A percentile compares a stretch with the other conserved stretches of the same genome.
phyloP scores from a whole-genome alignment of 768 basidiomycete species.

The Mycena rosella region DNA sequence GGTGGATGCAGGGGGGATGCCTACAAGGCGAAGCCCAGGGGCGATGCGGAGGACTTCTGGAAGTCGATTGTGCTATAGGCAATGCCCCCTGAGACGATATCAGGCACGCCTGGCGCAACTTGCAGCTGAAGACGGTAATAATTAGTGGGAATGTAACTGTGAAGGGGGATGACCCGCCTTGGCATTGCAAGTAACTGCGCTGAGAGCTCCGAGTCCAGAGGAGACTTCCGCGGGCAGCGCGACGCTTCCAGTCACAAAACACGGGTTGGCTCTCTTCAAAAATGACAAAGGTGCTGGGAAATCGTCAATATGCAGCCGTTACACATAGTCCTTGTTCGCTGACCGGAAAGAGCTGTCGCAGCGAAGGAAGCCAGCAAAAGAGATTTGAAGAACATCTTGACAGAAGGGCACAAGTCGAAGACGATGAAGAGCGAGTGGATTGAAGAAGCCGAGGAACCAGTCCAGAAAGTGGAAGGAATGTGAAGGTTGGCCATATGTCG shows the following conservation, averaged over 20 bases:
- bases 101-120: conserved; percentile 44
- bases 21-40: conserved; percentile 45
- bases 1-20: background rate
- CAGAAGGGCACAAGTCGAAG: conserved; percentile 25
- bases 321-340: background rate
- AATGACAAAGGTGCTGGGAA: conserved; percentile 33
- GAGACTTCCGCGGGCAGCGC: conserved; percentile 45
- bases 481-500: conserved; percentile 12
- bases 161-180: conserved; percentile 15
- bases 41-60: conserved; percentile 42
- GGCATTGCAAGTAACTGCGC: conserved; percentile 40
- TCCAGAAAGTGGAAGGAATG: conserved; percentile 26
- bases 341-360: conserved; percentile 31
- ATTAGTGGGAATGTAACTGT: background rate
- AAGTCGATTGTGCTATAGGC: conserved; percentile 45
- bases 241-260: conserved; percentile 45
- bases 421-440: conserved; percentile 30
- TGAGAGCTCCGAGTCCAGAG: conserved; percentile 36
- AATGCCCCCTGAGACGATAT: conserved; percentile 42
- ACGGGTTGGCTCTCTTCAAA: conserved; percentile 41
- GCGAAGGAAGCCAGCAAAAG: conserved; percentile 32
- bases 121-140: conserved; percentile 31
- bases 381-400: conserved; percentile 38
- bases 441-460: conserved; percentile 38
- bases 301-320: conserved; percentile 2